These are phyloP conservation scores for Didymellaceae sp. DNA, from an alignment of 2,329 filamentous ascomycete species.

Conservation along the genomic window DNA sequence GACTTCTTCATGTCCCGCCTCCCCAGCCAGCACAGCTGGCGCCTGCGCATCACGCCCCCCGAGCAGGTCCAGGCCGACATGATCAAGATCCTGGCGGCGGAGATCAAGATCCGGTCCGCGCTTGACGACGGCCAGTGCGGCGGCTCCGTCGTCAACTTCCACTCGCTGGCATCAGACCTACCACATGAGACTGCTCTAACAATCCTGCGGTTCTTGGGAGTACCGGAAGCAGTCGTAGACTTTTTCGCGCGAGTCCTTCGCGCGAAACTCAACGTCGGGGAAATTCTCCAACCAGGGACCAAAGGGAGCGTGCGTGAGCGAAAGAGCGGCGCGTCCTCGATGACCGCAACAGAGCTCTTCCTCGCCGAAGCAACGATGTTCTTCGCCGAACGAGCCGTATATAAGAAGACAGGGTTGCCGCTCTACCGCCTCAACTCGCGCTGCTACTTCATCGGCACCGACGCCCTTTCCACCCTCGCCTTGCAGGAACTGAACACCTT, in stretches of 20 bases:
- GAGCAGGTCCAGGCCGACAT: conserved; percentile 30
- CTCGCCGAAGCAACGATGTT: conserved; percentile 38
- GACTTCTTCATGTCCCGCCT: conserved; percentile 39
- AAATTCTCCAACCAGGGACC: too few species aligned
- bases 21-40: conserved; percentile 19
- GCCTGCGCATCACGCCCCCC: conserved; percentile 4
- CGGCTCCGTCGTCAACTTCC: conserved; percentile 30
- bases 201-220: conserved; percentile 64
- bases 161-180: conserved; percentile 64
- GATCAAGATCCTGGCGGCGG: conserved; percentile 34
- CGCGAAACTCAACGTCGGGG: conserved; percentile 35
- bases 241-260: conserved; percentile 64
- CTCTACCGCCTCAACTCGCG: conserved; percentile 34
- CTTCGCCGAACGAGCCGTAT: conserved; percentile 36
- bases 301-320: too few species aligned
- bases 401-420: conserved; percentile 23
- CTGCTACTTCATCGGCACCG: conserved; percentile 33
- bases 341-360: conserved; percentile 29
- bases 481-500: conserved; percentile 21
- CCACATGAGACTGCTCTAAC: conserved; percentile 66
- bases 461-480: conserved; percentile 17
- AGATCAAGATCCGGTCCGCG: conserved; percentile 28
- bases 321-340: too few species aligned
- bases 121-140: conserved; percentile 26
- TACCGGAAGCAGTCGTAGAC: conserved; percentile 61